Conservation (phyloP, 371 early-diverging fungal species). For the Mortierella polycephala region DNA sequence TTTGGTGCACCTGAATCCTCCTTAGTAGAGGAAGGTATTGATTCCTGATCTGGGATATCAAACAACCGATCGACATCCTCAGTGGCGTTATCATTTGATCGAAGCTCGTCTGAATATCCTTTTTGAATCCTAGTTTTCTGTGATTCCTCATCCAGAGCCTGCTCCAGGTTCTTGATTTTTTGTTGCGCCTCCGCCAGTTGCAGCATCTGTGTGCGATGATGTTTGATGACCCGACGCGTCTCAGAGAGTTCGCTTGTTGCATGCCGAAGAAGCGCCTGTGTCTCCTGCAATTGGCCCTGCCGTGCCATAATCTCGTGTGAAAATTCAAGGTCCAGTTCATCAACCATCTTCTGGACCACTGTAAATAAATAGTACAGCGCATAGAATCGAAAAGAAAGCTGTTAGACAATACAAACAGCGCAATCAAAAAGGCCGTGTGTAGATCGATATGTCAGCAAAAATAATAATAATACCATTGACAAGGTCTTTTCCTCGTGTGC, state of each 20-base stretch:
- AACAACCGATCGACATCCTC: conserved; percentile 24
- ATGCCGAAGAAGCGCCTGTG: conserved; percentile 67
- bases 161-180: conserved; percentile 63
- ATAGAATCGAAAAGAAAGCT: neutral
- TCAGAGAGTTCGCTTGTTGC: conserved; percentile 75
- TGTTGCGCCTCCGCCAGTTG: conserved; percentile 68
- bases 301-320: conserved; percentile 67
- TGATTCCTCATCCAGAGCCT: conserved; percentile 54
- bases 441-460: neutral
- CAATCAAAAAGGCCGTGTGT: neutral
- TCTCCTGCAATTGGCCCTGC: conserved; percentile 69
- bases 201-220: conserved; percentile 59
- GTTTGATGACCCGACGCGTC: conserved; percentile 70
- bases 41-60: neutral
- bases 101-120: conserved; percentile 23
- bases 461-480: conserved; percentile 59
- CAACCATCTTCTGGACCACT: conserved; percentile 78
- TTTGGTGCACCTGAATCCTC: neutral
- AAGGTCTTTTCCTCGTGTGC: conserved; percentile 63
- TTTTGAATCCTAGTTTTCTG: conserved; percentile 33
- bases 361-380: neutral
- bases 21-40: neutral
- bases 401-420: neutral
- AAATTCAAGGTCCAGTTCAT: conserved; percentile 75
- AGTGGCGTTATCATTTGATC: conserved; percentile 8